Conservation (phyloP, 1,284 basidiomycete genomes). For the Fistulina hepatica region DNA sequence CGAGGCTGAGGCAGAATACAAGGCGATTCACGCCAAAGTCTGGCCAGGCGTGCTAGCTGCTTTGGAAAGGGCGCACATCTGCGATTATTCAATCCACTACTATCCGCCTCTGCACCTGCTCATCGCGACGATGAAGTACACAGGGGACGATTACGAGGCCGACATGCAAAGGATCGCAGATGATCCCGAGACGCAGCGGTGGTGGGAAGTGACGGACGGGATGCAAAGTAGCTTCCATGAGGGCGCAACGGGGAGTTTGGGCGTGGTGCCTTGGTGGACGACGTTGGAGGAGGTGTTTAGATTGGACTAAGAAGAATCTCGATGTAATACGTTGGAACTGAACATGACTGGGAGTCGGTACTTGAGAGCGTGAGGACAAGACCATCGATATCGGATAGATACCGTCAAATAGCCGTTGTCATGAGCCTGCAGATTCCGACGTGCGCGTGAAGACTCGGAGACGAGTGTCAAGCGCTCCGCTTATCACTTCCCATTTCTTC, state of each 20-base stretch:
- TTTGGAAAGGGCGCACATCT: conserved; percentile 54
- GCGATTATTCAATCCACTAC: conserved; percentile 70
- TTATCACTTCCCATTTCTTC: too few species aligned
- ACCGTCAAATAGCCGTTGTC: too few species aligned
- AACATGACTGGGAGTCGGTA: too few species aligned
- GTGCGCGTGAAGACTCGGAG: too few species aligned
- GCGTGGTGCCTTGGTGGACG: conserved; percentile 63
- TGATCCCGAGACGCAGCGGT: conserved; percentile 57
- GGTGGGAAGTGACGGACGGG: conserved; percentile 69
- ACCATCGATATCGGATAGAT: too few species aligned
- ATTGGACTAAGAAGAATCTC: too few species aligned
- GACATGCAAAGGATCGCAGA: conserved; percentile 59
- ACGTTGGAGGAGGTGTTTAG: too few species aligned
- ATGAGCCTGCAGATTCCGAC: too few species aligned
- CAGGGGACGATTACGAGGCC: conserved; percentile 44
- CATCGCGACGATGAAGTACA: conserved; percentile 62
- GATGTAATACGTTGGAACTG: too few species aligned
- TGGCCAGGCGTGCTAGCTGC: conserved; percentile 67
- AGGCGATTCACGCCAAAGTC: conserved; percentile 49
- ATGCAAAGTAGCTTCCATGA: conserved; percentile 71
- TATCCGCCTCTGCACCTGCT: conserved; percentile 52
- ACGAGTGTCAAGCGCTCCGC: too few species aligned
- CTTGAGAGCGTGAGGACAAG: too few species aligned
- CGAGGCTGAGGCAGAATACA: conserved; percentile 55
- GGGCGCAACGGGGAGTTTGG: conserved; percentile 58